Base-by-base conservation (phyloP, 2,329 filamentous ascomycete genomes). In the Ophiostoma tasmaniense region DNA sequence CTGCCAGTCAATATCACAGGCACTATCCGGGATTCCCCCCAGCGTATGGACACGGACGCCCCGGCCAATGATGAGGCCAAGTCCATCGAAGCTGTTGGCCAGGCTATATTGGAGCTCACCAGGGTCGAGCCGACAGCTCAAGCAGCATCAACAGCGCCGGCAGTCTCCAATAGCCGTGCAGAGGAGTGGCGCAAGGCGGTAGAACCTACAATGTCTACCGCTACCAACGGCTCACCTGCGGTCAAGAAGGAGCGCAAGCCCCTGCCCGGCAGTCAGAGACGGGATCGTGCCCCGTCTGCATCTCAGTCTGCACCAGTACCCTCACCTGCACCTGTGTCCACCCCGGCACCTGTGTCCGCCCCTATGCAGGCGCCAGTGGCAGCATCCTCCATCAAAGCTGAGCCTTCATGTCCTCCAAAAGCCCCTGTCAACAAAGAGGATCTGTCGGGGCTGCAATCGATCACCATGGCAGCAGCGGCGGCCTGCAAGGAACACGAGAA, bases 101-200 rank as follows among this genome's bases (percentile, higher is more conserved):
- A 67, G 17, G 66, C 66, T 4, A 67, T 67, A 8, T 17, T 67
- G 25, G 66, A 67, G 66, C 45, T 67, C 28, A 65, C 64, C 6
- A 37, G 64, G n/a, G 37, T 20, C n/a, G 42, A 55, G 22, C 7
- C 28, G 25, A 7, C 65, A 25, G 6, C 28, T 5, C 10, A 25
- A 2, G 25, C 55, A 14, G 10, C 55, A 28, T 17, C 55, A 20
- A 3, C 52, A 59, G n/a, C 52, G 11, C 22, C 59, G 1, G 30
- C 17, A 30, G 30, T 22, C 17, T 7, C 28, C 20, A 62, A 22
- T 30, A 50, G 25, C 28, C 42, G 42, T 14, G 66, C 66, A 20
- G 66, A 67, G 8, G 66, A 33, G 28, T 67, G 66, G 66, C 42
- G 50, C 28, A 67, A 52, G 66, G 66, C 66, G 11, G 66, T 67